Evolutionary conservation across 257 asterid genomes (phyloP).

Genomic region (Solanum medicagineum): DNA sequence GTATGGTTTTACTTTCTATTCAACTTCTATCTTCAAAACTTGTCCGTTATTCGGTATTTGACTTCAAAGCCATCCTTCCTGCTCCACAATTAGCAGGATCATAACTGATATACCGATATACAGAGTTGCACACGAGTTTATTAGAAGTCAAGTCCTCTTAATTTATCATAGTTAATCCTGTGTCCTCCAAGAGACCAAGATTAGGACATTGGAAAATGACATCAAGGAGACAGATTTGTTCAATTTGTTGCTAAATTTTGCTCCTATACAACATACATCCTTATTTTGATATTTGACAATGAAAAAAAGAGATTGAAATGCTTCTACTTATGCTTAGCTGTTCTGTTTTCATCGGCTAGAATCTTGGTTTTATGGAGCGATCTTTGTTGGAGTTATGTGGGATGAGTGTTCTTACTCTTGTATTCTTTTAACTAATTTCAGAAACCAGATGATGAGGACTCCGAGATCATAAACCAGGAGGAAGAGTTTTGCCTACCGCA

Average conservation of each 20-base stretch:
- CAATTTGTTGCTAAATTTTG: neutral
- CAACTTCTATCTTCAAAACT: neutral
- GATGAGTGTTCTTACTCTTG: neutral
- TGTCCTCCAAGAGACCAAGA: neutral
- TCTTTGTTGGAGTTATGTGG: neutral
- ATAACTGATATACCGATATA: neutral
- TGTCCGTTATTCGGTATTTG: neutral
- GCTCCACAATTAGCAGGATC: neutral
- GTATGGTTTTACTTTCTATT: conserved; percentile 17
- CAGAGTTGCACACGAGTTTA: neutral
- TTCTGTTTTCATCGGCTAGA: neutral
- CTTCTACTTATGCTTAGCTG: neutral
- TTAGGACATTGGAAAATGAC: neutral
- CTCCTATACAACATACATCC: neutral
- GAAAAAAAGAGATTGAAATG: neutral
- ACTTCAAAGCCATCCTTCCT: neutral
- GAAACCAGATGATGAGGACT: conserved; percentile 81
- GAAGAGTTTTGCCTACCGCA: conserved; percentile 83
- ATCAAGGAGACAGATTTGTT: neutral
- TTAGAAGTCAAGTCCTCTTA: neutral
- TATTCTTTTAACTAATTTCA: conserved; percentile 15
- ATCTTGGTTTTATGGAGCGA: neutral
- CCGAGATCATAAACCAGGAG: conserved; percentile 53
- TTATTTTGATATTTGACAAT: neutral
- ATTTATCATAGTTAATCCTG: neutral